phyloP scores from a whole-genome alignment of 2,329 filamentous ascomycete genomes.

The Pseudomassariella vexata region DNA sequence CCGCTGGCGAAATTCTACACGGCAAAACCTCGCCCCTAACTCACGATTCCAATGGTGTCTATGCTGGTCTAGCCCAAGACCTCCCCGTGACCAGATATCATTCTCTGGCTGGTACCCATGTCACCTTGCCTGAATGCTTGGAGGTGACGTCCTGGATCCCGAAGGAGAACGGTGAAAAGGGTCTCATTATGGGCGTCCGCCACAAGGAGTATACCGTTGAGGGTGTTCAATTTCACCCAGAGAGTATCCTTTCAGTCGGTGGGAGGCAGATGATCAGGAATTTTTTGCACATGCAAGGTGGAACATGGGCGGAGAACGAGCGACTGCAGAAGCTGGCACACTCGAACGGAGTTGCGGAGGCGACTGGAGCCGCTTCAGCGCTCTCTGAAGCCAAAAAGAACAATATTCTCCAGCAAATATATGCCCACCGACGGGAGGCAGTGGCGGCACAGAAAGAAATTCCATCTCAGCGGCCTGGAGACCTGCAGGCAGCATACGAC shows the following conservation, averaged over 20 bases:
- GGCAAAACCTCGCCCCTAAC: slow-evolving; percentile 90
- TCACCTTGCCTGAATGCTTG: slow-evolving; percentile 77
- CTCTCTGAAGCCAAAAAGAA: slow-evolving; percentile 51
- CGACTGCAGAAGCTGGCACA: slow-evolving; percentile 39
- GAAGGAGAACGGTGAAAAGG: slow-evolving; percentile 68
- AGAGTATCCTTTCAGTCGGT: slow-evolving; percentile 89
- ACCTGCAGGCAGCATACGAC: slow-evolving; percentile 82
- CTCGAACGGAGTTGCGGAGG: slow-evolving; percentile 18
- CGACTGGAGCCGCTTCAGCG: slow-evolving; percentile 19
- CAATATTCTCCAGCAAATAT: slow-evolving; percentile 89
- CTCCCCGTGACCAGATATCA: slow-evolving; percentile 93
- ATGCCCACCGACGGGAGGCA: slow-evolving; percentile 68
- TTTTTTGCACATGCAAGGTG: slow-evolving; percentile 80
- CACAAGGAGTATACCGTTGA: slow-evolving; percentile 91
- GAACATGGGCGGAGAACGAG: slow-evolving; percentile 84
- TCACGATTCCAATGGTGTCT: slow-evolving; percentile 91
- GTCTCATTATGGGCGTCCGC: slow-evolving; percentile 93
- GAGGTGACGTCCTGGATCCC: slow-evolving; percentile 89
- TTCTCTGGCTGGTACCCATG: slow-evolving; percentile 86
- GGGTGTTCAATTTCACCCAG: slow-evolving; percentile 95
- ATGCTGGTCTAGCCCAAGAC: slow-evolving; percentile 70
- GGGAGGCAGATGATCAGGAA: slow-evolving; percentile 89
- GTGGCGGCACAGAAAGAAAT: slow-evolving; percentile 78
- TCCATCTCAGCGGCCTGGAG: slow-evolving; percentile 75
- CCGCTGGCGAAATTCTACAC: slow-evolving; percentile 92